These are phyloP conservation scores for Neopestalotiopsis clavispora DNA, from an alignment of 2,329 filamentous ascomycete genomes.

Conservation along the genomic window DNA sequence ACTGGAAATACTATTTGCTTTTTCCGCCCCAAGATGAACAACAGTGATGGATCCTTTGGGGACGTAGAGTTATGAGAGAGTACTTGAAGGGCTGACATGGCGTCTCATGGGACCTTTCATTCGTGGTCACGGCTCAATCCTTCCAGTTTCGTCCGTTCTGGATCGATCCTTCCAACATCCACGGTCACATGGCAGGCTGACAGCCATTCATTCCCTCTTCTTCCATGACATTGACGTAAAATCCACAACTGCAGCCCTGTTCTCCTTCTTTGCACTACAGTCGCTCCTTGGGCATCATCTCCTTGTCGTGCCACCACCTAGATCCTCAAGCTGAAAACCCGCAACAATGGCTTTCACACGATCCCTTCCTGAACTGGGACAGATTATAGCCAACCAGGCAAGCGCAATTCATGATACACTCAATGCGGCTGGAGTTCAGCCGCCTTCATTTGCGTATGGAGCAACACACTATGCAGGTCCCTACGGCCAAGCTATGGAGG, in stretches of 20 bases:
- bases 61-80: neutral
- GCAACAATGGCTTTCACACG: conserved; percentile 15
- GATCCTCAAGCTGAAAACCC: neutral
- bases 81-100: neutral
- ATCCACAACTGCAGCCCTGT: too few relatives aligned
- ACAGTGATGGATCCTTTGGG: neutral
- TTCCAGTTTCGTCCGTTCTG: neutral
- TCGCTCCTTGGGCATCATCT: too few relatives aligned
- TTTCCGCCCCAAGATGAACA: neutral
- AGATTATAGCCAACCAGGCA: conserved; percentile 17
- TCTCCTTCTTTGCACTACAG: too few relatives aligned
- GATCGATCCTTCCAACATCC: neutral
- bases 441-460: conserved; percentile 17
- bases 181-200: too few relatives aligned
- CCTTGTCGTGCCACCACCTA: too few relatives aligned
- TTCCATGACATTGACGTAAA: too few relatives aligned
- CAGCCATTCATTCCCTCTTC: too few relatives aligned
- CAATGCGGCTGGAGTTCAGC: conserved; percentile 14
- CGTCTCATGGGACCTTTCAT: neutral
- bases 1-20: neutral
- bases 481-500: conserved; percentile 12
- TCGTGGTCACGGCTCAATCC: neutral
- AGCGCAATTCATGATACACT: conserved; percentile 17
- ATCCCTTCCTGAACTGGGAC: conserved; percentile 19
- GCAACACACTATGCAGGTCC: conserved; percentile 14